Base-by-base conservation (phyloP, 345 rosid genomes). In the Heritiera fomes region DNA sequence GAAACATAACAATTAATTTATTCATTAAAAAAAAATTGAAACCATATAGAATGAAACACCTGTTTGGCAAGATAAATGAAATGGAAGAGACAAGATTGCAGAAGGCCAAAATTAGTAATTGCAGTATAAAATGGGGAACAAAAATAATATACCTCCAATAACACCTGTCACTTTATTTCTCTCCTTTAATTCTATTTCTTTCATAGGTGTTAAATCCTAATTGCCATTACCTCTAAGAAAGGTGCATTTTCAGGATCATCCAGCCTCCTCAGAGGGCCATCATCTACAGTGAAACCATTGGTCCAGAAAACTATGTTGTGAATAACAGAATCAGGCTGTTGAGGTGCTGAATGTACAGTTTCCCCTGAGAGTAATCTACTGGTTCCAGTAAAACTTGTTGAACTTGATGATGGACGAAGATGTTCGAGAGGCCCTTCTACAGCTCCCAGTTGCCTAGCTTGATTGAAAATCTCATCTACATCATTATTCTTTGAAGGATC, bases 221-320 rank as follows among this genome's bases (percentile, higher is more conserved):
- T 10, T 55, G 53, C 0, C 60, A 55, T 80, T 86, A 95, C 98
- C 92, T 95, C 98, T n/a, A 95, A 83, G 84, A 95, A 95, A 76
- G 97, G 61, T 1, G 94, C 94, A 84, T 93, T 95, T 78, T 93
- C 98, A 65, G 98, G 98, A 89, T 93, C 97, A 49, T 91, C 96
- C 88, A 95, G 65, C 84, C 93, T 90, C 88, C 98, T 90, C 76
- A 93, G 78, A 56, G 98, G 93, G 45, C 99, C 99, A 81, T 88
- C 97, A 79, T 93, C 86, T 56, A 95, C 93, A 32, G 98, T 90
- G 87, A 95, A 95, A 75, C 99, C 99, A 50, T 93, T 88, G 63
- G 88, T 82, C 99, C 99, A 93, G 84, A 95, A 95, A 75, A 91
- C 83, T 70, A 95, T 92, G 82, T 88, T 91, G 82, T 95, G 98